phyloP scores from a whole-genome alignment of 2,329 filamentous ascomycete species.

The Talaromyces pinophilus region DNA sequence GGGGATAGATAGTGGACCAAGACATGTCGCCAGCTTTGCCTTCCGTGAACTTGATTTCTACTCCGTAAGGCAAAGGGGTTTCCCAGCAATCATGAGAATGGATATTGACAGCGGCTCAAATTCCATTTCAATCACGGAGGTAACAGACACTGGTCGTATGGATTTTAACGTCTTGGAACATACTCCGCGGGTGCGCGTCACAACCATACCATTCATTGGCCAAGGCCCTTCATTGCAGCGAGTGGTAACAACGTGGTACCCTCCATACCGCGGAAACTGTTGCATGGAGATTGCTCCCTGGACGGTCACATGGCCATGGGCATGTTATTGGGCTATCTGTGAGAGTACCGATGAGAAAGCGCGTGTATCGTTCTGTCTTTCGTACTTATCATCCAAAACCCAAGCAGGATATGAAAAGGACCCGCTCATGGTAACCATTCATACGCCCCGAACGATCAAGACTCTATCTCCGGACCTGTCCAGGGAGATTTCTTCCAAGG shows the following conservation, averaged over 20 bases:
- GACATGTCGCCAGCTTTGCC: conserved; percentile 49
- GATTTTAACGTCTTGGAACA: conserved; percentile 29
- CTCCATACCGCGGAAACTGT: conserved; percentile 48
- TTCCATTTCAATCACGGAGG: conserved; percentile 58
- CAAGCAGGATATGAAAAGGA: conserved; percentile 29
- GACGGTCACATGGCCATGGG: conserved; percentile 27
- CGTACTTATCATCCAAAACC: conserved; percentile 29
- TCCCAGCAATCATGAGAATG: conserved; percentile 54
- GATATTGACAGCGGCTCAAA: conserved; percentile 52
- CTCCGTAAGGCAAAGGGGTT: conserved; percentile 55
- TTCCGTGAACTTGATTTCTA: conserved; percentile 57
- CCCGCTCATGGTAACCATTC: conserved; percentile 32
- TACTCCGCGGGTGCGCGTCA: conserved; percentile 51
- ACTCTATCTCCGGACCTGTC: conserved; percentile 43
- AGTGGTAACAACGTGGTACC: conserved; percentile 48
- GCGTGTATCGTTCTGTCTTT: conserved; percentile 40
- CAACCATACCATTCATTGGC: conserved; percentile 56
- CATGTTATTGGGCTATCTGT: conserved; percentile 43
- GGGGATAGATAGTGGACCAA: conserved; percentile 26
- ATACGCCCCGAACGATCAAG: conserved; percentile 29
- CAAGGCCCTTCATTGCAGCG: conserved; percentile 55
- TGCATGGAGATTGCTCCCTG: conserved; percentile 39
- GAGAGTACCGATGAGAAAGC: conserved; percentile 38
- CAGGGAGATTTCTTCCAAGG: conserved; percentile 53
- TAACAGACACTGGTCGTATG: conserved; percentile 53